A percentile compares a stretch with the other conserved stretches of the same genome.
Evolutionary conservation across 2,329 filamentous ascomycete genomes (phyloP).

Genomic region (Scedosporium minutisporum): DNA sequence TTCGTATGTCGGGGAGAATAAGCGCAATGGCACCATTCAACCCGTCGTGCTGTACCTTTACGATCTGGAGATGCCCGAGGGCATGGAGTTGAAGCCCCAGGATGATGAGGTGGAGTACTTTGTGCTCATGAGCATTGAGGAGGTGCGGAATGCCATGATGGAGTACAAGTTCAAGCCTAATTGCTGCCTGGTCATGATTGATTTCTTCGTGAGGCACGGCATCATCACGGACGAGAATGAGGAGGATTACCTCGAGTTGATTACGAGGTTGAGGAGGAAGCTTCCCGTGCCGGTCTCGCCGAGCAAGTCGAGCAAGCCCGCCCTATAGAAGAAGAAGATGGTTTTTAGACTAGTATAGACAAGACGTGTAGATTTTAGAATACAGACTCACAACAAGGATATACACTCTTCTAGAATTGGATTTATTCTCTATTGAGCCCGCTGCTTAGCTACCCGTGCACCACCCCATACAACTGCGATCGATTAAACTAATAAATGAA

Average conservation of each 20-base stretch:
- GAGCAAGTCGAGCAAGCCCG: not conserved
- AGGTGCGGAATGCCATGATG: conserved; percentile 52
- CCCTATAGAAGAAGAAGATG: not conserved
- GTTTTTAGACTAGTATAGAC: no score
- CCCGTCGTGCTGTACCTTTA: conserved; percentile 55
- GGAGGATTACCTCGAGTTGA: conserved; percentile 61
- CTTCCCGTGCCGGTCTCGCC: conserved; percentile 27
- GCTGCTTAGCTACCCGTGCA: no score
- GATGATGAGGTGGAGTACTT: conserved; percentile 77
- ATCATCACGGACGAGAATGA: conserved; percentile 65
- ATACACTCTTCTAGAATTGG: no score
- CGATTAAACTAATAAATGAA: no score
- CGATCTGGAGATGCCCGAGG: conserved; percentile 55
- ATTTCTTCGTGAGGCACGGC: conserved; percentile 73
- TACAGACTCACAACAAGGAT: no score
- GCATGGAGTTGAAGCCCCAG: conserved; percentile 53
- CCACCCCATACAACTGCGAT: no score
- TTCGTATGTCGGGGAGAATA: conserved; percentile 16
- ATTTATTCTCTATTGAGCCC: no score
- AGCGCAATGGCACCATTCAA: conserved; percentile 18
- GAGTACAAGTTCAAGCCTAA: conserved; percentile 76
- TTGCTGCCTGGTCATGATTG: conserved; percentile 65
- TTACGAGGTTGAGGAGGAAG: conserved; percentile 30
- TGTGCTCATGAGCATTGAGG: conserved; percentile 50
- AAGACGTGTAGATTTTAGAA: no score